Base-by-base conservation (phyloP, 148 eudicot genomes). In the Rhododendron molle region DNA sequence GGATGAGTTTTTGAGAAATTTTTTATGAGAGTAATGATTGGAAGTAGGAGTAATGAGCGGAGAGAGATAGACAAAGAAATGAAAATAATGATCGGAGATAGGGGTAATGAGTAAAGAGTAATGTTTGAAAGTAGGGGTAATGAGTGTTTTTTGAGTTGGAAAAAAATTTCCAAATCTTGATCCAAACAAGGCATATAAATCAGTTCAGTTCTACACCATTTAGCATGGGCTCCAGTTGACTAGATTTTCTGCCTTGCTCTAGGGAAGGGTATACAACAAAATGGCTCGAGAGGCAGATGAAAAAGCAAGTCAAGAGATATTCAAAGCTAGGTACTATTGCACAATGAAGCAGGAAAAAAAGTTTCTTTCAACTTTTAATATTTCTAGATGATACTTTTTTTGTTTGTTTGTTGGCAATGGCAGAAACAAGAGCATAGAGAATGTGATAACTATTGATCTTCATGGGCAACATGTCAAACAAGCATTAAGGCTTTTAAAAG, bases 381-480 rank as follows among this genome's bases (percentile, higher is more conserved):
- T 11, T 49, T 28, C 43, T 83, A n/a, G 58, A 46, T 83, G 54
- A 62, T 40, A 23, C 18, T 16, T 73, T 74, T 38, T 74, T 58
- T 26, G 85, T 3, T 83, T 32, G 15, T 26, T 71, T 12, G 65
- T 58, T 58, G 26, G 65, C 65, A 82, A 78, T 36, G 76, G 87
- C 98, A 97, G 99, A 91, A 97, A 97, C 89, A 95, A 90, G 90
- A 89, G 67, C 40, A 93, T 94, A 62, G 96, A 92, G 86, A 97
- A 97, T 87, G 85, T 91, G 86, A 88, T 97, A 77, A 94, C 99
- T 30, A 95, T 97, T 86, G 99, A 97, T 93, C 93, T 97, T 88
- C 99, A 97, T 83, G 99, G 99, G 74, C 99, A 97, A 88, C 99
- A 97, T 72, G 93, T 97, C 81, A 97, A 94, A 90, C 98, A 90